Conservation (phyloP, 306 rosid species). For the Pyrus betulifolia region DNA sequence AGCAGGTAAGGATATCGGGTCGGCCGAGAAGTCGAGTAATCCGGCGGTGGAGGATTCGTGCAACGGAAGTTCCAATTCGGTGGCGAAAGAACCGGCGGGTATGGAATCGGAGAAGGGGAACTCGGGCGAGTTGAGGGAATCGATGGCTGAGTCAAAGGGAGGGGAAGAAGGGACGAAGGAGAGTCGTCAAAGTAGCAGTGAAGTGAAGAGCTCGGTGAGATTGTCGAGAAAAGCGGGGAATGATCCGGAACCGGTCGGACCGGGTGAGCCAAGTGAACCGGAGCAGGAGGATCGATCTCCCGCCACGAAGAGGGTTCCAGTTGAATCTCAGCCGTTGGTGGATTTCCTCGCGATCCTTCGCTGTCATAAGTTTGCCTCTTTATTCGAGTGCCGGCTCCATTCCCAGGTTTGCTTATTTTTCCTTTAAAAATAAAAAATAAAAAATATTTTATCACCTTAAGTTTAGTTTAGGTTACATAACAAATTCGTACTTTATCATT, state of each 20-base stretch:
- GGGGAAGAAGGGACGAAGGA: neutral
- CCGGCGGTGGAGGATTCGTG: slow-evolving; percentile 22
- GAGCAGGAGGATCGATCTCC: slow-evolving; percentile 20
- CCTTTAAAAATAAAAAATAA: neutral
- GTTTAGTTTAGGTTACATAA: too few species aligned
- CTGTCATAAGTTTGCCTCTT: slow-evolving; percentile 7
- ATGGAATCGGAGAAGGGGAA: slow-evolving; percentile 3
- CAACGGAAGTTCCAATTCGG: slow-evolving; percentile 22
- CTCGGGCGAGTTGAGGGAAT: slow-evolving; percentile 16
- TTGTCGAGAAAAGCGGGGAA: slow-evolving; percentile 13
- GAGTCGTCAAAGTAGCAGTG: slow-evolving; percentile 9
- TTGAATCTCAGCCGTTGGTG: slow-evolving; percentile 22
- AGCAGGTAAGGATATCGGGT: neutral
- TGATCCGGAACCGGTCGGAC: slow-evolving; percentile 2
- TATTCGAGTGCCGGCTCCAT: slow-evolving; percentile 22
- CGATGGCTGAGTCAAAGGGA: slow-evolving; percentile 18
- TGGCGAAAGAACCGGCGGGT: slow-evolving; percentile 13
- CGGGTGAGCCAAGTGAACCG: neutral
- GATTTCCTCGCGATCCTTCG: slow-evolving; percentile 13
- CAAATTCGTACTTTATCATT: too few species aligned
- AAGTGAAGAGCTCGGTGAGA: slow-evolving; percentile 22
- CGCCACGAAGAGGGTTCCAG: slow-evolving; percentile 3
- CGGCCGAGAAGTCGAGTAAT: slow-evolving; percentile 1
- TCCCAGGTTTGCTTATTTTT: slow-evolving; percentile 9
- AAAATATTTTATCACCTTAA: too few species aligned